phyloP scores from a whole-genome alignment of 768 basidiomycete species.

The Zangia roseola region DNA sequence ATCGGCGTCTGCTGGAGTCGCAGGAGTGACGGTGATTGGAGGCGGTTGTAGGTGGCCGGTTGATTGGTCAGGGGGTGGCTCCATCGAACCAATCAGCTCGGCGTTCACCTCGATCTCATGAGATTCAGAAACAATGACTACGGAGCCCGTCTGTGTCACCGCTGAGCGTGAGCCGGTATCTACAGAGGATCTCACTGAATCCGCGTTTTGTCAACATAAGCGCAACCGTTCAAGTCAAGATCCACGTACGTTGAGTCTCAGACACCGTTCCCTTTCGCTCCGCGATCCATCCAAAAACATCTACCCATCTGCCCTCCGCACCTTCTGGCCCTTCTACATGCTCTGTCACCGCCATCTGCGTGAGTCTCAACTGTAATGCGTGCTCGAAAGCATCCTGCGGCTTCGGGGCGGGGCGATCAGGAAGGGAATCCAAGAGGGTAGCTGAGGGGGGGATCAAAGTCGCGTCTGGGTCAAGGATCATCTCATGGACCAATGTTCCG shows the following conservation, averaged over 20 bases:
- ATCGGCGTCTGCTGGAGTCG: slow-evolving; percentile 47
- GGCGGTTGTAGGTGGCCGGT: slow-evolving; percentile 6
- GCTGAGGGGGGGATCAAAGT: slow-evolving; percentile 39
- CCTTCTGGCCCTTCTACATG: slow-evolving; percentile 82
- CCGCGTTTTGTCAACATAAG: not conserved
- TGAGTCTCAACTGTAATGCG: slow-evolving; percentile 83
- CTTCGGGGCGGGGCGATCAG: slow-evolving; percentile 50
- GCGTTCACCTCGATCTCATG: slow-evolving; percentile 17
- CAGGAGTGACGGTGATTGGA: slow-evolving; percentile 62
- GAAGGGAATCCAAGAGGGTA: slow-evolving; percentile 43
- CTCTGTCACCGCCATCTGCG: slow-evolving; percentile 79
- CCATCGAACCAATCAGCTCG: slow-evolving; percentile 1
- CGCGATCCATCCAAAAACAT: slow-evolving; percentile 85
- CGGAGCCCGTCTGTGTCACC: slow-evolving; percentile 19
- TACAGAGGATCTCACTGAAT: slow-evolving; percentile 29
- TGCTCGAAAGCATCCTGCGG: slow-evolving; percentile 67
- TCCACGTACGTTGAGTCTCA: slow-evolving; percentile 26
- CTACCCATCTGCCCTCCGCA: slow-evolving; percentile 78
- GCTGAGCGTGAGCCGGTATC: slow-evolving; percentile 30
- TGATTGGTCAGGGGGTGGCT: not conserved
- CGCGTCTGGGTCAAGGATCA: slow-evolving; percentile 31
- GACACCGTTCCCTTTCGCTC: slow-evolving; percentile 44
- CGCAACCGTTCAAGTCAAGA: not conserved
- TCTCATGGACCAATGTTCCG: slow-evolving; percentile 13
- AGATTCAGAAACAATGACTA: slow-evolving; percentile 11